A percentile compares a stretch with the other conserved stretches of the same genome.
phyloP scores from a whole-genome alignment of 2,329 filamentous ascomycete species.

The Fusarium musae region DNA sequence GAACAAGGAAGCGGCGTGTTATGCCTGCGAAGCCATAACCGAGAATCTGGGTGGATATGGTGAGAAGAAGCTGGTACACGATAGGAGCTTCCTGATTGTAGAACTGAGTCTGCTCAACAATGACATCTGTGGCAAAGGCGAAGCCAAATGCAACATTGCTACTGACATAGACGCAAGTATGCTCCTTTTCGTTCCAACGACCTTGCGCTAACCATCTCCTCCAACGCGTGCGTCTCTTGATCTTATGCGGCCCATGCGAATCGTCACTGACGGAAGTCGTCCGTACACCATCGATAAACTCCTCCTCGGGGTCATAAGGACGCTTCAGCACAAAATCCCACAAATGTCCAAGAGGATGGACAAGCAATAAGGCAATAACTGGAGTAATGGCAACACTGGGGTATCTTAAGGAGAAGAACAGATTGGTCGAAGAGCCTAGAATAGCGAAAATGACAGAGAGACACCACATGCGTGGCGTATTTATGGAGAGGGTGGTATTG shows the following conservation, averaged over 20 bases:
- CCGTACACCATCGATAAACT: slow-evolving; percentile 62
- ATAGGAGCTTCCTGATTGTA: slow-evolving; percentile 85
- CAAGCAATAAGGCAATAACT: slow-evolving; percentile 85
- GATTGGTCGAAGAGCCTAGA: slow-evolving; percentile 83
- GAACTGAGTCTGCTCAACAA: slow-evolving; percentile 89
- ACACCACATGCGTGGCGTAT: slow-evolving; percentile 88
- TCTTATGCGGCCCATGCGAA: slow-evolving; percentile 27
- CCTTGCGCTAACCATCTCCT: slow-evolving; percentile 83
- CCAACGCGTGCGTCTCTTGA: slow-evolving; percentile 55
- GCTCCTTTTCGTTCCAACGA: slow-evolving; percentile 88
- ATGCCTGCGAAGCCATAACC: slow-evolving; percentile 89
- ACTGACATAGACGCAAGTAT: slow-evolving; percentile 88
- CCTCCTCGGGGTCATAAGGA: slow-evolving; percentile 60
- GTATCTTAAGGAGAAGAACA: slow-evolving; percentile 91
- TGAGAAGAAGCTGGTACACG: slow-evolving; percentile 82
- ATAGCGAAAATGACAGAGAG: slow-evolving; percentile 83
- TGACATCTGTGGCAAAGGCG: slow-evolving; percentile 89
- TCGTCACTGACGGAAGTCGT: slow-evolving; percentile 34
- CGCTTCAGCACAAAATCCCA: slow-evolving; percentile 82
- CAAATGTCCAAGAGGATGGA: slow-evolving; percentile 82
- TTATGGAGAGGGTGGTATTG: slow-evolving; percentile 81
- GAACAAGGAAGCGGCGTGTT: slow-evolving; percentile 82
- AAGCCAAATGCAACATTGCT: slow-evolving; percentile 92
- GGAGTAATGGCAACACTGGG: slow-evolving; percentile 90
- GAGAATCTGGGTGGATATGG: slow-evolving; percentile 85